Evolutionary conservation across 805 yeast species (phyloP).

Genomic region (Pichia thaimueangensis): DNA sequence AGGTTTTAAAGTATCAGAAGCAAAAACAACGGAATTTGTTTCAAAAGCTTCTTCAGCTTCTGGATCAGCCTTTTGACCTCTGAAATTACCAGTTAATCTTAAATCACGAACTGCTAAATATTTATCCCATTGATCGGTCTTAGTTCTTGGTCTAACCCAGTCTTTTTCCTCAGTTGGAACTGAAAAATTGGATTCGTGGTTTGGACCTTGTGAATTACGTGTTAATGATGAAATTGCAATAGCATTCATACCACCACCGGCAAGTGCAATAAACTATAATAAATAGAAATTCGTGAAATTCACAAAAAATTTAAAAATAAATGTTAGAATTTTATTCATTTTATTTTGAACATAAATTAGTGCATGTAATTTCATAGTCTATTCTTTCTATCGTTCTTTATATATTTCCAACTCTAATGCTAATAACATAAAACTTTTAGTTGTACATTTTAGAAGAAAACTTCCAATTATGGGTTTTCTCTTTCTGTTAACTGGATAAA

Average conservation of each 20-base stretch:
- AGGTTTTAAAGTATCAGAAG: slow-evolving; percentile 28
- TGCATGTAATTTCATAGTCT: too few species aligned
- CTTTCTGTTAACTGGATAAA: too few species aligned
- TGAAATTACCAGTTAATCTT: slow-evolving; percentile 64
- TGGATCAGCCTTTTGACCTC: slow-evolving; percentile 63
- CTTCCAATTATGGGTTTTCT: too few species aligned
- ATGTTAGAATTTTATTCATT: slow-evolving; percentile 6
- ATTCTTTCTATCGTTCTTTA: too few species aligned
- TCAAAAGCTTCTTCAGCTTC: slow-evolving; percentile 74
- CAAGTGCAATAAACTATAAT: slow-evolving; percentile 39
- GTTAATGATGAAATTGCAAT: slow-evolving; percentile 27
- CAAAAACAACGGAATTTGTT: slow-evolving; percentile 47
- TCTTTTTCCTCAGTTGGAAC: slow-evolving; percentile 39
- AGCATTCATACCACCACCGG: slow-evolving; percentile 44
- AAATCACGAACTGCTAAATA: slow-evolving; percentile 64
- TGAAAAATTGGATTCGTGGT: slow-evolving; percentile 31
- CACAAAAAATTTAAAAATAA: too few species aligned
- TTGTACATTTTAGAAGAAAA: too few species aligned
- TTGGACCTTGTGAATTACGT: slow-evolving; percentile 30
- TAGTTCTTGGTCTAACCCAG: slow-evolving; percentile 47
- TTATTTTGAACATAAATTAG: too few species aligned
- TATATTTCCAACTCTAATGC: too few species aligned
- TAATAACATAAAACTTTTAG: too few species aligned
- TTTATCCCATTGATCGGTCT: slow-evolving; percentile 49
- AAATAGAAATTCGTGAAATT: background rate